Evolutionary conservation across 345 rosid genomes (phyloP).

Genomic region (Eucalyptus leucophloia): DNA sequence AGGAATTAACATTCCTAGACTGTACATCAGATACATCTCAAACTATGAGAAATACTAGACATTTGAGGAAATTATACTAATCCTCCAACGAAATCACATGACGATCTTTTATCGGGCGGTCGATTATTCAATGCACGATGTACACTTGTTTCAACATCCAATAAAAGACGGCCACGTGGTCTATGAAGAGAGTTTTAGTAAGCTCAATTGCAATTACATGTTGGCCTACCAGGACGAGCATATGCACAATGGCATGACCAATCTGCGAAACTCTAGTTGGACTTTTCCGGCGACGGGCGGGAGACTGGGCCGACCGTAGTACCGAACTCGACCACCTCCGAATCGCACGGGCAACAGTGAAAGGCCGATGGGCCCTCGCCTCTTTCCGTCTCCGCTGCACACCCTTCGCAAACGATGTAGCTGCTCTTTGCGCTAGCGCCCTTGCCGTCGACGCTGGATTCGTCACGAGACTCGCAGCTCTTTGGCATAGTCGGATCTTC

Average conservation of each 20-base stretch:
- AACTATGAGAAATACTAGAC: neutral
- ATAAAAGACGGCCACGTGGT: neutral
- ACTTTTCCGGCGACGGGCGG: neutral
- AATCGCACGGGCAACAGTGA: neutral
- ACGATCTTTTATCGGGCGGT: rapidly evolving
- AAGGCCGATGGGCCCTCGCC: neutral
- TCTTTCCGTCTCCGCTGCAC: neutral
- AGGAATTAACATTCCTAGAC: neutral
- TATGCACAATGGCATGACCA: neutral
- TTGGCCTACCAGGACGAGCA: neutral
- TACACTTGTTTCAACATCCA: neutral
- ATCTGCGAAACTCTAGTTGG: neutral
- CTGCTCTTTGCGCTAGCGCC: rapidly evolving
- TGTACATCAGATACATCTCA: neutral
- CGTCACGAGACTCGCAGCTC: rapidly evolving
- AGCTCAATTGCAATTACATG: neutral
- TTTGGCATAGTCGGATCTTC: neutral
- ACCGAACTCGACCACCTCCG: neutral
- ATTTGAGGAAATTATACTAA: neutral
- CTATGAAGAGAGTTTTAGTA: neutral
- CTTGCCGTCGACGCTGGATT: neutral
- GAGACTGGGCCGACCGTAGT: neutral
- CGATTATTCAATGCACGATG: rapidly evolving
- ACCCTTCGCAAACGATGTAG: neutral
- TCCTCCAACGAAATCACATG: neutral